These are phyloP conservation scores for Groenewaldozyma auringiensis DNA, from an alignment of 1,139 yeast genomes.

Conservation along the genomic window DNA sequence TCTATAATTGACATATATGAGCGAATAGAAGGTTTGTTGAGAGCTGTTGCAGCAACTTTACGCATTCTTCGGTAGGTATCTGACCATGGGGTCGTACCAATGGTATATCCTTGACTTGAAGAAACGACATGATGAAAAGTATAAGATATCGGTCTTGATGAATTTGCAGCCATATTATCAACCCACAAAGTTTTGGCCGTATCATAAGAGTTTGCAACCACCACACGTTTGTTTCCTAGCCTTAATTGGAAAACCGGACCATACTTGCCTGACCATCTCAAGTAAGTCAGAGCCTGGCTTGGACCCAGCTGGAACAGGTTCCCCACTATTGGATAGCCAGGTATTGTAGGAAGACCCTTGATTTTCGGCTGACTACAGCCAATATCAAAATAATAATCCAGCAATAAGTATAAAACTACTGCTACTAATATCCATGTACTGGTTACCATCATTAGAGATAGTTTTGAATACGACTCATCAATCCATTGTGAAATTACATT, in stretches of 20 bases:
- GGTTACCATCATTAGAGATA: background rate
- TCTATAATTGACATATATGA: constrained; percentile 38
- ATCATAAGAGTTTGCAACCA: constrained; percentile 58
- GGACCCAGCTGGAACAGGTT: constrained; percentile 41
- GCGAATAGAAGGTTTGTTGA: constrained; percentile 36
- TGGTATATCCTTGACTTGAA: constrained; percentile 48
- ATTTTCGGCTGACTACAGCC: constrained; percentile 22
- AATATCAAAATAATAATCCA: constrained; percentile 11
- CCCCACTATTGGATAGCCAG: constrained; percentile 47
- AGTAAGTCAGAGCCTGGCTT: constrained; percentile 47
- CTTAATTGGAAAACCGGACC: constrained; percentile 54
- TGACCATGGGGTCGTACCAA: constrained; percentile 72
- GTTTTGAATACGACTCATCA: background rate
- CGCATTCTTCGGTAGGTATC: constrained; percentile 46
- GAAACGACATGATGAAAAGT: constrained; percentile 66
- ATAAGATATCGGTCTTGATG: constrained; percentile 59
- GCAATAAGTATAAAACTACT: constrained; percentile 2
- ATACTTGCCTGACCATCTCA: constrained; percentile 41
- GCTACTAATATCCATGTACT: background rate
- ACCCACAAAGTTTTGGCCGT: constrained; percentile 51
- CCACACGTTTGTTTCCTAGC: constrained; percentile 48
- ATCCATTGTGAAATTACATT: background rate
- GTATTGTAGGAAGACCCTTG: constrained; percentile 37
- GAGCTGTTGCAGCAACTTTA: constrained; percentile 45
- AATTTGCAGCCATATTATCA: constrained; percentile 44